Percentiles rank a stretch among this genome's conserved stretches.
phyloP scores from a whole-genome alignment of 805 yeast species.

The Candida germanica region DNA sequence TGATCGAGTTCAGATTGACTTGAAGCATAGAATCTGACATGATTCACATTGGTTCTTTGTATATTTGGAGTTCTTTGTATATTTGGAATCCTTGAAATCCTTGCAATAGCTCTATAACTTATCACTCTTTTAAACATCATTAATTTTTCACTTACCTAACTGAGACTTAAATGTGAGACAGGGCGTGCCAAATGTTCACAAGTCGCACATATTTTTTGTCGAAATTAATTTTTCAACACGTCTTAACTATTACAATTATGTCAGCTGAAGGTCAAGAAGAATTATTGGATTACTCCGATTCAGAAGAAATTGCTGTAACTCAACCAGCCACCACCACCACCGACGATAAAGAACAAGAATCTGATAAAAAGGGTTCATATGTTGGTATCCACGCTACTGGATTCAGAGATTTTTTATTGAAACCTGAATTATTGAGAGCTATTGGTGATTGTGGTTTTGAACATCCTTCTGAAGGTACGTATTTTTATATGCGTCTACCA shows the following conservation, averaged over 20 bases:
- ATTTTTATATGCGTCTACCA: conserved; percentile 9
- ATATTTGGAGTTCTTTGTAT: too few species aligned
- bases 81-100: too few species aligned
- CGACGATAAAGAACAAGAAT: conserved; percentile 53
- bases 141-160: too few species aligned
- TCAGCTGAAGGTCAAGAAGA: conserved; percentile 99
- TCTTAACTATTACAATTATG: conserved; percentile 51
- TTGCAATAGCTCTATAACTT: too few species aligned
- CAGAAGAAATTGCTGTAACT: conserved; percentile 85
- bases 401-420: conserved; percentile 93
- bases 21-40: conserved; percentile 4
- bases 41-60: too few species aligned
- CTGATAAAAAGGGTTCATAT: conserved; percentile 92
- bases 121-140: too few species aligned
- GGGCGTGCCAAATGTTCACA: too few species aligned
- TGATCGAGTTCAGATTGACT: conserved; percentile 5
- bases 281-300: conserved; percentile 96
- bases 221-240: conserved; percentile 1
- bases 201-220: too few species aligned
- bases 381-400: conserved; percentile 99
- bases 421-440: conserved; percentile 96
- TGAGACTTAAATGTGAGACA: too few species aligned
- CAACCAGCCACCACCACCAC: conserved; percentile 47
- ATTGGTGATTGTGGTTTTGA: conserved; percentile 99
- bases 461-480: conserved; percentile 98